Evolutionary conservation across 73 alveolate genomes (phyloP).

Genomic region (Paramecium pentaurelia): DNA sequence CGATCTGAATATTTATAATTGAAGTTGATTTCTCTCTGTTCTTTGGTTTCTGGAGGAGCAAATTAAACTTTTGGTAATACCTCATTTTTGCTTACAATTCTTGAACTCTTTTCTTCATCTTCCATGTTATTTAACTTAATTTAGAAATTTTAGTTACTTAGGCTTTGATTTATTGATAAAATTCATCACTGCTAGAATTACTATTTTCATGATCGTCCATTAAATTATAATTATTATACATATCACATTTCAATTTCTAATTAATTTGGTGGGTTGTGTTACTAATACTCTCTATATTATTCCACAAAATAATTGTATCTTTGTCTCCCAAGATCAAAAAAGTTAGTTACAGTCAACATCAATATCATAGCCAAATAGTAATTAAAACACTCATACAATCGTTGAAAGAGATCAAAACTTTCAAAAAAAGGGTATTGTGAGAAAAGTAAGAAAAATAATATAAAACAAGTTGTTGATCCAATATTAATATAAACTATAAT

Average conservation of each 20-base stretch:
- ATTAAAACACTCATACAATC: background rate
- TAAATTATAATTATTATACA: background rate
- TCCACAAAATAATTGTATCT: background rate
- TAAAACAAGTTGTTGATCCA: background rate
- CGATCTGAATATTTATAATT: background rate
- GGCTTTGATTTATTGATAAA: background rate
- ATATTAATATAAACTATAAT: background rate
- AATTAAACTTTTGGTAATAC: background rate
- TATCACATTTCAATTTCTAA: conserved; percentile 14
- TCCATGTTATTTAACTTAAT: background rate
- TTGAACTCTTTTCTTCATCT: conserved; percentile 33
- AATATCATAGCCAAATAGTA: background rate
- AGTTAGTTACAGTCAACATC: conserved; percentile 20
- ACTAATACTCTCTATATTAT: background rate
- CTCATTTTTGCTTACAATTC: conserved; percentile 27
- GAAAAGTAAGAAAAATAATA: background rate
- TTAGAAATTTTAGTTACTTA: background rate
- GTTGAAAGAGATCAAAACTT: conserved; percentile 1
- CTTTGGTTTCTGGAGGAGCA: conserved; percentile 5
- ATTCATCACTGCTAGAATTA: conserved; percentile 16
- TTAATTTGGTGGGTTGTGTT: background rate
- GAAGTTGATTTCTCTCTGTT: conserved; percentile 7
- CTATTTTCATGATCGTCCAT: background rate
- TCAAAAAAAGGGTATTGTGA: conserved; percentile 24
- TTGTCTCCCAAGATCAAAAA: background rate